These are phyloP conservation scores for Bimuria novae-zelandiae DNA, from an alignment of 2,329 filamentous ascomycete genomes.

Conservation along the genomic window DNA sequence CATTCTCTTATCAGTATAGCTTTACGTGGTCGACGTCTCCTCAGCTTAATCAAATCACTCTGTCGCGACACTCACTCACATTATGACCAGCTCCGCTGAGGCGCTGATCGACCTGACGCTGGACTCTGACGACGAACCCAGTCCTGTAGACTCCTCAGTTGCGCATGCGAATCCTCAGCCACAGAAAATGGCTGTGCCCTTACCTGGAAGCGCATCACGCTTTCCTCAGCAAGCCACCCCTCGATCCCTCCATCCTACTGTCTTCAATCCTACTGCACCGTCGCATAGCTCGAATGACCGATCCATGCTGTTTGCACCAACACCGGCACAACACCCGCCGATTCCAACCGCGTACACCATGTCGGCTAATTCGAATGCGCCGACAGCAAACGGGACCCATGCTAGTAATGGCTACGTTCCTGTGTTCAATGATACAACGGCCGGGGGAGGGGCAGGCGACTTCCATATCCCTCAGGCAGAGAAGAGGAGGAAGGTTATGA, in stretches of 20 bases:
- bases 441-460: neutral
- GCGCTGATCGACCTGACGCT: neutral
- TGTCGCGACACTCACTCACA: neutral
- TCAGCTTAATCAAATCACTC: neutral
- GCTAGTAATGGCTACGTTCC: slow-evolving; percentile 11
- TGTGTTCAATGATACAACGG: neutral
- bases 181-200: too few species aligned
- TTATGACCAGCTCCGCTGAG: neutral
- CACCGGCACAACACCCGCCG: too few species aligned
- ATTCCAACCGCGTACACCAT: neutral
- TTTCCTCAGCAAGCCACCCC: neutral
- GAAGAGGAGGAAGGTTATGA: slow-evolving; percentile 32
- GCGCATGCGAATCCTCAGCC: neutral
- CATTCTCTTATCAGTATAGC: neutral
- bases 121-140: neutral
- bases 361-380: neutral
- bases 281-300: neutral
- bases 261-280: neutral
- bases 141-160: neutral
- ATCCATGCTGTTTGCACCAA: neutral
- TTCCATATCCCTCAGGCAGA: slow-evolving; percentile 3
- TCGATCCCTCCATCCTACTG: neutral
- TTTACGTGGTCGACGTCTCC: neutral
- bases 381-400: neutral
- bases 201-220: neutral